phyloP scores from a whole-genome alignment of 148 eudicot genomes.

The Arctostaphylos glauca region DNA sequence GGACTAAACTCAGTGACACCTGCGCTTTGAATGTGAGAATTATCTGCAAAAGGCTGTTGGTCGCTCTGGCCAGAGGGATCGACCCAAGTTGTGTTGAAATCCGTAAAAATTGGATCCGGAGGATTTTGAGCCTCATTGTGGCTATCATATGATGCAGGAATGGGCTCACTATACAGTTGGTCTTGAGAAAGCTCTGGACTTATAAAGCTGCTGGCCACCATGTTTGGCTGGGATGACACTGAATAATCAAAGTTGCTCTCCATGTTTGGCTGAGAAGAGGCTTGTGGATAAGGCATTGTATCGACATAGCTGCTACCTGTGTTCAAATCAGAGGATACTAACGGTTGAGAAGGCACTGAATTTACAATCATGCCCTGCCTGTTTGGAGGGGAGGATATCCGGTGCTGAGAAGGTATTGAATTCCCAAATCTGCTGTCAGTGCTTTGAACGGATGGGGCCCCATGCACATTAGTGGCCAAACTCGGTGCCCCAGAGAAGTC shows the following conservation, averaged over 20 bases:
- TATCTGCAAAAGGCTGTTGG: constrained; percentile 26
- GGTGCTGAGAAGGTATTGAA: constrained; percentile 4
- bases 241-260: not conserved
- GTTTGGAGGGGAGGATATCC: constrained; percentile 18
- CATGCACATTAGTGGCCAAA: not conserved
- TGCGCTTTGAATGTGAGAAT: constrained; percentile 16
- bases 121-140: constrained; percentile 27
- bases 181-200: constrained; percentile 19
- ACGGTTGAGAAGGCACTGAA: not conserved
- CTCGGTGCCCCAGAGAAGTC: not conserved
- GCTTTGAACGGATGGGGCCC: constrained; percentile 2
- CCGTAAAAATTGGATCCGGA: constrained; percentile 14
- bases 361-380: not conserved
- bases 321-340: not conserved
- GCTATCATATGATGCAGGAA: constrained; percentile 21
- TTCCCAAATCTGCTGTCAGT: not conserved
- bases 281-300: constrained; percentile 16
- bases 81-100: constrained; percentile 17
- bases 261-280: constrained; percentile 19
- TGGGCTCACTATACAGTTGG: constrained; percentile 29
- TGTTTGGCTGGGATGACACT: constrained; percentile 17
- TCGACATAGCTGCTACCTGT: not conserved
- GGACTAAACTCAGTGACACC: constrained; percentile 20
- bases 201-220: constrained; percentile 11
- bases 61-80: constrained; percentile 18